A percentile compares a stretch with the other conserved stretches of the same genome.
phyloP scores from a whole-genome alignment of 371 early-diverging fungal genomes.

The Mucor mucedo region DNA sequence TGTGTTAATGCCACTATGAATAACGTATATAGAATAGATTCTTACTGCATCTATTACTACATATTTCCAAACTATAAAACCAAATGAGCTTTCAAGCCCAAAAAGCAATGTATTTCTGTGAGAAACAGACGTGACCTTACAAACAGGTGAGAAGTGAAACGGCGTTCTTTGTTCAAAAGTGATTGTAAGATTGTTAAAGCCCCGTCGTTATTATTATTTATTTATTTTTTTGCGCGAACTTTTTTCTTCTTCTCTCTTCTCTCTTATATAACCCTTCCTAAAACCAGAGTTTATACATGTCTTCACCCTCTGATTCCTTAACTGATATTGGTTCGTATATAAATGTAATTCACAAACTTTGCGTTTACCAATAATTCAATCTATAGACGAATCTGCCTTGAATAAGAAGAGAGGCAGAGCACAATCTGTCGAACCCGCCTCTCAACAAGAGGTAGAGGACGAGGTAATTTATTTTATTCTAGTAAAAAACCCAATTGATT shows the following conservation, averaged over 20 bases:
- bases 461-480: constrained; percentile 1
- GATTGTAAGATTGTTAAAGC: background rate
- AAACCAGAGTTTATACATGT: constrained; percentile 10
- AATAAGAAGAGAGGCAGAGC: constrained; percentile 53
- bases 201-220: background rate
- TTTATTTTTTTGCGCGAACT: background rate
- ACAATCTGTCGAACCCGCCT: constrained; percentile 46
- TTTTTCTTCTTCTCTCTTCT: constrained; percentile 1
- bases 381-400: constrained; percentile 39
- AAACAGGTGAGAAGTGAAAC: too few species aligned
- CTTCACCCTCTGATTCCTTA: constrained; percentile 28
- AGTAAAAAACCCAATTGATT: background rate
- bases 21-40: too few species aligned
- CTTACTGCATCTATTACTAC: too few species aligned
- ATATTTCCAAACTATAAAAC: too few species aligned
- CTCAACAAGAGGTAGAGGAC: constrained; percentile 23
- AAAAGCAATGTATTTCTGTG: too few species aligned
- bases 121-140: too few species aligned
- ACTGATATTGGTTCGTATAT: constrained; percentile 21
- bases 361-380: background rate
- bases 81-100: too few species aligned
- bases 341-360: background rate
- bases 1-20: too few species aligned
- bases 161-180: too few species aligned
- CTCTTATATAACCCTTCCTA: too few species aligned